These are phyloP conservation scores for Xylaria multiplex DNA, from an alignment of 2,329 filamentous ascomycete genomes.

Conservation along the genomic window DNA sequence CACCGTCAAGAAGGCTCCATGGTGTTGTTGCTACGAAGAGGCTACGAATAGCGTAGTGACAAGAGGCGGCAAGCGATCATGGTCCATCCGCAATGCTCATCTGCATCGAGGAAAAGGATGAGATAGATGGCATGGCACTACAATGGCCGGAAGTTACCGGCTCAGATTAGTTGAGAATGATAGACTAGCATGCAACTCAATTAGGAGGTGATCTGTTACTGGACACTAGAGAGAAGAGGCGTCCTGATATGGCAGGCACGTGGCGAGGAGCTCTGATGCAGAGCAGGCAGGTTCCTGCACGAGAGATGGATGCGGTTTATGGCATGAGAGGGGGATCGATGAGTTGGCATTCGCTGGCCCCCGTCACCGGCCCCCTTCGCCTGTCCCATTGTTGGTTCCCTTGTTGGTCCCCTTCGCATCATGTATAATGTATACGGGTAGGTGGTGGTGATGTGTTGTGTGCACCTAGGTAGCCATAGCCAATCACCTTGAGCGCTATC, in stretches of 20 bases:
- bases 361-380: too few species aligned
- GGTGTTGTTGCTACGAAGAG: background rate
- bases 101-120: too few species aligned
- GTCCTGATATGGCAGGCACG: slow-evolving; percentile 10
- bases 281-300: slow-evolving; percentile 11
- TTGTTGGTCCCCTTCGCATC: too few species aligned
- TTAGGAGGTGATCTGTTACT: background rate
- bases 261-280: slow-evolving; percentile 1
- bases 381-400: too few species aligned
- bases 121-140: background rate
- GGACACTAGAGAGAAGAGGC: background rate
- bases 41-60: slow-evolving; percentile 1
- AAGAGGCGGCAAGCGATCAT: background rate
- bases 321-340: slow-evolving; percentile 13
- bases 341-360: slow-evolving; percentile 2
- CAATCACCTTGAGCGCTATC: slow-evolving; percentile 24
- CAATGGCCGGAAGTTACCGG: background rate
- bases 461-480: background rate
- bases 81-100: background rate
- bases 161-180: slow-evolving; percentile 1
- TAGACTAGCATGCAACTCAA: background rate
- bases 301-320: slow-evolving; percentile 9
- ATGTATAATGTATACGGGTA: background rate
- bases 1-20: background rate
- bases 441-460: slow-evolving; percentile 11